phyloP scores from a whole-genome alignment of 2,329 filamentous ascomycete species.

The Aureobasidium sp. region DNA sequence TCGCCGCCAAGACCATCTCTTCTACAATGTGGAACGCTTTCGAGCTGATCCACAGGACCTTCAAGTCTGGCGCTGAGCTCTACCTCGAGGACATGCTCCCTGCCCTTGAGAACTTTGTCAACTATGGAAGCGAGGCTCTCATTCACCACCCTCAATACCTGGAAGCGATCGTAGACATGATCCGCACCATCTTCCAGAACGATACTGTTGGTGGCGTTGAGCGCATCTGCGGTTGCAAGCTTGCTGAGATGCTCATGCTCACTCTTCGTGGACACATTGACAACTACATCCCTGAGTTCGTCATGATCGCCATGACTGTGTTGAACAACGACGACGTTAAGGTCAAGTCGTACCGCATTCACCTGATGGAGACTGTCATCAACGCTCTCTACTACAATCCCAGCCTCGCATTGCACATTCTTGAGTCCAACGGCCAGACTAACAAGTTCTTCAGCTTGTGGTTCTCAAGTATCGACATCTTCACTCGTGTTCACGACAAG shows the following conservation, averaged over 20 bases:
- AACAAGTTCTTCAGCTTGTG: conserved; percentile 98
- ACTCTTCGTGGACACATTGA: conserved; percentile 85
- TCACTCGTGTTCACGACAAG: conserved; percentile 94
- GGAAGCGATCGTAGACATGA: conserved; percentile 85
- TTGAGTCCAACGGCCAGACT: conserved; percentile 91
- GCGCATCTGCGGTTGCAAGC: conserved; percentile 92
- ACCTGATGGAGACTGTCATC: conserved; percentile 98
- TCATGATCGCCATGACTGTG: conserved; percentile 80
- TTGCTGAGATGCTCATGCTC: conserved; percentile 95
- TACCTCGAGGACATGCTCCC: conserved; percentile 99
- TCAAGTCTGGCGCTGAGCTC: conserved; percentile 93
- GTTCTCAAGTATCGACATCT: conserved; percentile 93
- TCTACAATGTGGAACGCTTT: conserved; percentile 98
- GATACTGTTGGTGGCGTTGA: conserved; percentile 90
- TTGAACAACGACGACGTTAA: conserved; percentile 69
- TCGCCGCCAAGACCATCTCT: conserved; percentile 91
- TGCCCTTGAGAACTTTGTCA: conserved; percentile 94
- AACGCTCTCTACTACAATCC: conserved; percentile 98
- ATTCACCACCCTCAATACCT: conserved; percentile 80
- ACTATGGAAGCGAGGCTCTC: conserved; percentile 77
- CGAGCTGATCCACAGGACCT: conserved; percentile 90
- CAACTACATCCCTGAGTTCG: conserved; percentile 80
- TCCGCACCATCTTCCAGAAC: conserved; percentile 88
- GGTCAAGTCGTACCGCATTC: conserved; percentile 89
- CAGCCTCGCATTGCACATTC: conserved; percentile 69